Percentiles rank a stretch among this genome's conserved stretches.
Evolutionary conservation across 1,139 yeast species (phyloP).

Genomic region (Arxiozyma heterogenica): DNA sequence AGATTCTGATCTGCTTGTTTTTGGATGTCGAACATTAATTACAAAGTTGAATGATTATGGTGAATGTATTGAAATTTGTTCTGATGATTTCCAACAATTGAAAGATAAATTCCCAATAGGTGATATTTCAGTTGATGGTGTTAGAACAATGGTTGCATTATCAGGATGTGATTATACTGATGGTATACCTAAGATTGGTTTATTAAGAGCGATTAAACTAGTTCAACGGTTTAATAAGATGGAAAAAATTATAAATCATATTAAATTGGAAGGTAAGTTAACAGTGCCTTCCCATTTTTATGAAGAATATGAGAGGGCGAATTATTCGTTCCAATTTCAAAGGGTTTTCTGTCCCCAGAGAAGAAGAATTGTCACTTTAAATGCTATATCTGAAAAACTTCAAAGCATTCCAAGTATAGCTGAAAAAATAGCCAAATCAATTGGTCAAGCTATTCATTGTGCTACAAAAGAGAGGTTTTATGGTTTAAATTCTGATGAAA

Average conservation of each 20-base stretch:
- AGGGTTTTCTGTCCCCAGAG: constrained; percentile 68
- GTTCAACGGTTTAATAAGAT: constrained; percentile 45
- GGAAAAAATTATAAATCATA: constrained; percentile 47
- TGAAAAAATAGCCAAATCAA: constrained; percentile 46
- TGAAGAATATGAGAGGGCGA: constrained; percentile 56
- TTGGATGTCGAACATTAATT: constrained; percentile 69
- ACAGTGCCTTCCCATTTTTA: constrained; percentile 50
- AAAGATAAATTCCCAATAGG: constrained; percentile 39
- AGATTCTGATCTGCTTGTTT: constrained; percentile 85
- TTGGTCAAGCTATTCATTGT: constrained; percentile 42
- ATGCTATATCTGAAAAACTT: constrained; percentile 41
- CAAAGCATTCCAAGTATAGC: constrained; percentile 6
- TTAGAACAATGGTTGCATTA: constrained; percentile 71
- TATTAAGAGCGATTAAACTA: constrained; percentile 62
- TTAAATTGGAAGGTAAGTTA: constrained; percentile 54
- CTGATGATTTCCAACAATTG: constrained; percentile 42
- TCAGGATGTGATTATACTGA: constrained; percentile 95
- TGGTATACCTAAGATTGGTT: constrained; percentile 76
- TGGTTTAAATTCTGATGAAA: constrained; percentile 31
- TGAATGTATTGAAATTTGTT: constrained; percentile 57
- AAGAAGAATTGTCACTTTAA: constrained; percentile 45
- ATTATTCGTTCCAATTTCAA: constrained; percentile 75
- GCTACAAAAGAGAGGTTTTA: constrained; percentile 13
- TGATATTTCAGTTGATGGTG: constrained; percentile 44
- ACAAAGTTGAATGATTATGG: constrained; percentile 79